Evolutionary conservation across 345 rosid genomes (phyloP), one percentile per base, ranked within the genome.

Genomic region (Bretschneidera sinensis): DNA sequence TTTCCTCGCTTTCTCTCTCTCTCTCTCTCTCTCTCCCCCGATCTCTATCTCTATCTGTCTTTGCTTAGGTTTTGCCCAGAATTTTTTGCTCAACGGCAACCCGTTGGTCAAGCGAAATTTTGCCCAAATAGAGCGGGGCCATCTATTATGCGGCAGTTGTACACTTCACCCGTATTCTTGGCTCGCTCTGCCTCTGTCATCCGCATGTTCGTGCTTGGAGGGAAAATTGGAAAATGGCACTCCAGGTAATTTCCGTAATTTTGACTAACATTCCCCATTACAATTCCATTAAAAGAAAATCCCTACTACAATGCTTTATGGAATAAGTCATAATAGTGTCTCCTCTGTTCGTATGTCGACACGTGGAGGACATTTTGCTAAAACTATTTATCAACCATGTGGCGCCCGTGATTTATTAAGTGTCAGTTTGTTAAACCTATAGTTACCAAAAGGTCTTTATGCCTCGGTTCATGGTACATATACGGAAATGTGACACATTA

Each of bases 101-200:
- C 57, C 78, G 73, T 57, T 25, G 71, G 71, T 65, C 66, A 74
- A 75, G 78, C 63, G 54, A 63, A 60, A 21, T 52, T 49, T 33
- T 19, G 60, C 66, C 68, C 65, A 68, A 71, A 70, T 20, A 59
- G 60, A 60, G n/a, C 70, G 74, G 73, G 69, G 33, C 43, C 64
- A 45, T 55, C n/a, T n/a, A n/a, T n/a, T n/a, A n/a, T n/a, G n/a
- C n/a, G 22, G 34, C 76, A 61, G 43, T 45, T 77, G 73, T 71
- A 48, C 86, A 79, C 85, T 82, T 82, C 88, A 74, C 51, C 89
- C 69, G 64, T 34, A 13, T 54, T 48, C 13, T 14, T 17, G 6
- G 20, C n/a, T 24, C 48, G 22, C 52, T 17, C 52, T 48, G 4
- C 17, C 56, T 21, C 45, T 63, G n/a, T n/a, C n/a, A n/a, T 55